Evolutionary conservation across 352 stramenopile genomes (phyloP).

Genomic region (Elongisporangium senticosum): DNA sequence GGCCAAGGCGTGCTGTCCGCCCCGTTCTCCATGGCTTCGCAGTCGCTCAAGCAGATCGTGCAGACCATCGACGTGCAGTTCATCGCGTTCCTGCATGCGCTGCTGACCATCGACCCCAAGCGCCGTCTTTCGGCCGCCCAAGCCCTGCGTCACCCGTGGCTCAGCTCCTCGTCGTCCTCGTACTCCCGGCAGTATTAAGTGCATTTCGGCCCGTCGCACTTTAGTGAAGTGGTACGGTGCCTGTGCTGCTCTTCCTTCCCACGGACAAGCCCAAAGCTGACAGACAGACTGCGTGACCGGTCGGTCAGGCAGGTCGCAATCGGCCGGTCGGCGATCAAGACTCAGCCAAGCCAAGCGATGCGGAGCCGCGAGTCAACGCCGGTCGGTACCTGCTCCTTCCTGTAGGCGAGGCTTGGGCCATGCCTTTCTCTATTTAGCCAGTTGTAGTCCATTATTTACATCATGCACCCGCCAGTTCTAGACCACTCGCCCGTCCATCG

Average conservation of each 20-base stretch:
- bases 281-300: neutral
- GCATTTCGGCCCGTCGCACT: neutral
- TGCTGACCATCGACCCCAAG: conserved; percentile 65
- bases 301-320: neutral
- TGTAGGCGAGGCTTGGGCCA: neutral
- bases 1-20: conserved; percentile 44
- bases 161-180: conserved; percentile 18
- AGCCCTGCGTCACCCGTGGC: conserved; percentile 60
- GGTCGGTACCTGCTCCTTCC: neutral
- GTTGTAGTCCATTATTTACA: neutral
- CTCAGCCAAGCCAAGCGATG: neutral
- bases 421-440: neutral
- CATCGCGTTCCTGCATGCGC: conserved; percentile 54
- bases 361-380: neutral
- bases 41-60: conserved; percentile 49
- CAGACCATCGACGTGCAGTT: conserved; percentile 54
- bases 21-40: conserved; percentile 20
- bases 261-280: no score
- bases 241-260: neutral
- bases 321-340: neutral
- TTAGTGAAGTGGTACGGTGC: neutral
- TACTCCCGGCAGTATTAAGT: neutral
- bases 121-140: conserved; percentile 41
- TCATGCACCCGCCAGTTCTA: conserved; percentile 1
- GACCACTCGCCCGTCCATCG: neutral